Evolutionary conservation across 352 stramenopile genomes (phyloP), one percentile per base, ranked within the genome.

Genomic region (Phytophthora vignae): DNA sequence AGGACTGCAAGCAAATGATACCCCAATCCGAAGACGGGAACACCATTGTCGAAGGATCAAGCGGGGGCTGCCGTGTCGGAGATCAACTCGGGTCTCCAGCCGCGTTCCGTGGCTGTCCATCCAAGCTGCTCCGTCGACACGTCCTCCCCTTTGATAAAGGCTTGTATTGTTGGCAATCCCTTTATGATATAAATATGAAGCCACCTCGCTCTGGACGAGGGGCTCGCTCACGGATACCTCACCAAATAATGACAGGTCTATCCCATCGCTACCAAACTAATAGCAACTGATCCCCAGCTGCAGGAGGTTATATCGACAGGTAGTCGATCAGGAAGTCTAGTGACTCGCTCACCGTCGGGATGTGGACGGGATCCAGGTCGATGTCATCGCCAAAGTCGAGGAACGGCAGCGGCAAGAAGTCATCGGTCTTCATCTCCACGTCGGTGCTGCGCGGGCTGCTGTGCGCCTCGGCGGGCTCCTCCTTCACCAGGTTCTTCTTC

Each of bases 241-340:
- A 64, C 70, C 70, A 71, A 66, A 71, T 60, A 70, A n/a, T 65
- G 69, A 68, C 58, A 53, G 67, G 60, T 71, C 55, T 62, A 74
- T 42, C 61, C 54, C 62, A 49, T 71, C 68, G 60, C 46, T 70
- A 77, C 65, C 67, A 55, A 65, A 71, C 70, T 77, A 77, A 63
- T 55, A 64, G 59, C 70, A 77, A 69, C 64, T 52, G 64, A 60
- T 36, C 14, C 40, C 62, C 60, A 72, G 61, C 58, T 66, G 52
- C 62, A 69, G 40, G 22, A 49, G 29, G 49, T 79, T 69, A 82
- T 73, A 77, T 74, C 46, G 79, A 87, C 66, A 90, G 70, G 66
- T 86, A 87, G 69, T 87, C 77, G 61, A 90, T 88, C 57, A 90
- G 65, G 69, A 89, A 89, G 71, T 90, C 83, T 44, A 90, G 73